phyloP scores from a whole-genome alignment of 257 asterid species.

The Nyctanthes arbortristis region DNA sequence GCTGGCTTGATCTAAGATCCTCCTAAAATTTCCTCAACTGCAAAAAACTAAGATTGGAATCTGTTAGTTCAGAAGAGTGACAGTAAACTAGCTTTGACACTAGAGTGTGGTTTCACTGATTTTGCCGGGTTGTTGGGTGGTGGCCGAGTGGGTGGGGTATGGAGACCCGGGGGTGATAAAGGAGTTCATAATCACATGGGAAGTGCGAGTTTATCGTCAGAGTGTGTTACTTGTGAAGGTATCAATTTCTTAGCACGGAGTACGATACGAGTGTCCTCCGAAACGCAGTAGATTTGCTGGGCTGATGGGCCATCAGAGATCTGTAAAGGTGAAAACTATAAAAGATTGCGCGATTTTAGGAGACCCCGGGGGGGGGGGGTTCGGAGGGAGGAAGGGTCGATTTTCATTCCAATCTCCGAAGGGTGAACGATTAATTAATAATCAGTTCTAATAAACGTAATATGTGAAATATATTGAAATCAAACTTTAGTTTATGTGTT shows the following conservation, averaged over 20 bases:
- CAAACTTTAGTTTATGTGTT: too few species aligned
- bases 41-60: too few species aligned
- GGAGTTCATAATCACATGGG: constrained; percentile 47
- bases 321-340: constrained; percentile 2
- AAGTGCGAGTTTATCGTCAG: constrained; percentile 61
- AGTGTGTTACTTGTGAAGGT: constrained; percentile 37
- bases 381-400: too few species aligned
- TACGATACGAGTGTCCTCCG: constrained; percentile 31
- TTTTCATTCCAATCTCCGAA: too few species aligned
- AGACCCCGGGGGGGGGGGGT: too few species aligned
- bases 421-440: too few species aligned
- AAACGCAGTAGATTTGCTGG: constrained; percentile 21
- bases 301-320: constrained; percentile 1
- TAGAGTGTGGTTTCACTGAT: background rate
- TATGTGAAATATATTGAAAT: too few species aligned
- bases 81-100: constrained; percentile 21
- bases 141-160: too few species aligned
- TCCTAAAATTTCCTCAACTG: constrained; percentile 27
- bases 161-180: background rate
- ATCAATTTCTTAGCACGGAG: constrained; percentile 38
- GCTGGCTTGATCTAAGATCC: constrained; percentile 24
- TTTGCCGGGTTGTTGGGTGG: constrained; percentile 17
- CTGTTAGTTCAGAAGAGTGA: constrained; percentile 1
- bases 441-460: too few species aligned
- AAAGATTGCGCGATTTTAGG: constrained; percentile 9